These are phyloP conservation scores for Aspergillus versicolor DNA, from an alignment of 2,329 filamentous ascomycete genomes.

Conservation along the genomic window DNA sequence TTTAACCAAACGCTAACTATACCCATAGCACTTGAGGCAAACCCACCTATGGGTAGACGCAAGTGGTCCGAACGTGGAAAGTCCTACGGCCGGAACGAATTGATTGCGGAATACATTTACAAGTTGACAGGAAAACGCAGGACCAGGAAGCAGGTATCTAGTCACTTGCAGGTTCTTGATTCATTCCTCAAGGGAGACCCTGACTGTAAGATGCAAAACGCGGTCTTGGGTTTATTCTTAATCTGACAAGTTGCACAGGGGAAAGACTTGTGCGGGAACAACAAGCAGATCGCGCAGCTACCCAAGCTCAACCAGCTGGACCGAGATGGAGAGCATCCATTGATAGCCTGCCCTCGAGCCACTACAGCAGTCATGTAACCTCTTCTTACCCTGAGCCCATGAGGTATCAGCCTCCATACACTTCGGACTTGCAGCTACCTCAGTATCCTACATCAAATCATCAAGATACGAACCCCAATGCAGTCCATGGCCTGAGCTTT, in stretches of 20 bases:
- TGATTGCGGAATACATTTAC: conserved; percentile 59
- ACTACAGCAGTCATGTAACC: conserved; percentile 28
- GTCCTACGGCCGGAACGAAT: conserved; percentile 60
- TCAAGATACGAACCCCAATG: conserved; percentile 29
- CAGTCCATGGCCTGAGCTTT: conserved; percentile 41
- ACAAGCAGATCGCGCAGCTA: conserved; percentile 32
- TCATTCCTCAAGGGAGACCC: conserved; percentile 54
- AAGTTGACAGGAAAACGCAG: conserved; percentile 54
- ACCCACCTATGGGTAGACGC: conserved; percentile 57
- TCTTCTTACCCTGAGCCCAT: conserved; percentile 32
- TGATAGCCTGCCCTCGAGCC: conserved; percentile 31
- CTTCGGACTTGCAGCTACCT: conserved; percentile 34
- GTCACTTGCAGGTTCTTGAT: conserved; percentile 63
- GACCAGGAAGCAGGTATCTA: conserved; percentile 61
- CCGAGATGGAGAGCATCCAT: conserved; percentile 35
- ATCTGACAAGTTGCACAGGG: conserved; percentile 24
- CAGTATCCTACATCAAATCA: conserved; percentile 35
- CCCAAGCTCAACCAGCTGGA: conserved; percentile 31
- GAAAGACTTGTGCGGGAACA: conserved; percentile 41
- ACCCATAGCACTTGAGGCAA: conserved; percentile 52
- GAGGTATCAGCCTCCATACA: conserved; percentile 33
- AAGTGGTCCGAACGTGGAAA: conserved; percentile 54
- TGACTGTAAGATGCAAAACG: conserved; percentile 43
- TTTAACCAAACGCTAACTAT: conserved; percentile 16
- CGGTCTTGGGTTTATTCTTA: background rate